phyloP scores from a whole-genome alignment of 2,329 filamentous ascomycete species.

The Paraconiothyrium sp. region DNA sequence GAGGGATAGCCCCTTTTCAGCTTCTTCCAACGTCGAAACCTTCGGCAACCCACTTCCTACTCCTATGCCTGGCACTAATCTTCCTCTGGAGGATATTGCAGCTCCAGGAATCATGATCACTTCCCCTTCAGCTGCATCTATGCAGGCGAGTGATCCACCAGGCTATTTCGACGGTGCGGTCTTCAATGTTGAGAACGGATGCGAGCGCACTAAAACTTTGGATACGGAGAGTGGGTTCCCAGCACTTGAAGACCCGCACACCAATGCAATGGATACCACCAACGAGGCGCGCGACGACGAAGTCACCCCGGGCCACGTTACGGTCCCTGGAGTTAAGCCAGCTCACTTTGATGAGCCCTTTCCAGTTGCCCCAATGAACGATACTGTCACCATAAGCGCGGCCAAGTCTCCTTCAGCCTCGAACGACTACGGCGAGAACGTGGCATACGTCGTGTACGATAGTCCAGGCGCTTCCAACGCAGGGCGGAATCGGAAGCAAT shows the following conservation, averaged over 20 bases:
- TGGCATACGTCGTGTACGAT: conserved; percentile 25
- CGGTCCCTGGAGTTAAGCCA: conserved; percentile 4
- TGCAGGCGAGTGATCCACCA: neutral
- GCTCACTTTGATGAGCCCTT: conserved; percentile 9
- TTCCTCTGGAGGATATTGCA: conserved; percentile 27
- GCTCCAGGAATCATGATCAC: conserved; percentile 21
- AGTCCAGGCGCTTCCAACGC: conserved; percentile 7
- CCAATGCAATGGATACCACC: neutral
- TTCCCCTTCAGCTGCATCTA: conserved; percentile 11
- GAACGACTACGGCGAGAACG: conserved; percentile 11
- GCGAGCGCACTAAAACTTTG: conserved; percentile 9
- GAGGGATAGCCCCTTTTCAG: conserved; percentile 11
- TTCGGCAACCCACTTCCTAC: conserved; percentile 26
- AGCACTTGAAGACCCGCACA: neutral
- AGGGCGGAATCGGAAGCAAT: conserved; percentile 10
- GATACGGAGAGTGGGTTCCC: conserved; percentile 12
- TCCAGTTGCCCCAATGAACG: neutral
- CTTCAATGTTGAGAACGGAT: neutral
- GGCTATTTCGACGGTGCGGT: conserved; percentile 28
- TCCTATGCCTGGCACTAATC: conserved; percentile 37
- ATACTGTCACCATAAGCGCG: neutral
- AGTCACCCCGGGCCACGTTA: neutral
- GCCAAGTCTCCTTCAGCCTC: conserved; percentile 1
- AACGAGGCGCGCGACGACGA: neutral
- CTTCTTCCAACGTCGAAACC: neutral